Evolutionary conservation across 257 asterid genomes (phyloP).

Genomic region (Lavandula angustifolia): DNA sequence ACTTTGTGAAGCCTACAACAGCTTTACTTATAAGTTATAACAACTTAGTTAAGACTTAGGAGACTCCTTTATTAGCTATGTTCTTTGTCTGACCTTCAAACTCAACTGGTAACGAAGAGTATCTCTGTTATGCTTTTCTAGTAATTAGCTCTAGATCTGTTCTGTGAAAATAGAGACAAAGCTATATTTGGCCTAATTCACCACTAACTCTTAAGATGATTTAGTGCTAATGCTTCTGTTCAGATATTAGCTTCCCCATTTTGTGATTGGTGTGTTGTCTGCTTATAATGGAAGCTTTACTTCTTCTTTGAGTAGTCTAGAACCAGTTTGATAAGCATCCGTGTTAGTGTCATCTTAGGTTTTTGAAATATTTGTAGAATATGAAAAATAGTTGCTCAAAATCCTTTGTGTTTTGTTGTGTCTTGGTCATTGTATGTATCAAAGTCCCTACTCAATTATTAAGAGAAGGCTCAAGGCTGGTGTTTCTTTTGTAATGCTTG

Average conservation of each 20-base stretch:
- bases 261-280: too few species aligned
- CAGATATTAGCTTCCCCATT: background rate
- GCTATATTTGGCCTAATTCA: background rate
- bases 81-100: background rate
- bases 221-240: background rate
- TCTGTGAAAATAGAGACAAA: background rate
- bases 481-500: slow-evolving; percentile 11
- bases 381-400: background rate
- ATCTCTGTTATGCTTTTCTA: background rate
- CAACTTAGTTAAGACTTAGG: background rate
- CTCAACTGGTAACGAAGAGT: background rate
- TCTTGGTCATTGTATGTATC: background rate
- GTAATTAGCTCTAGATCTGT: background rate
- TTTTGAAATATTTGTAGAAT: background rate
- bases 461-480: background rate
- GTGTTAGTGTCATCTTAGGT: background rate
- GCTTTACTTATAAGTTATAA: background rate
- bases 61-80: background rate
- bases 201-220: background rate
- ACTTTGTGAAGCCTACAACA: background rate
- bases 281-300: background rate
- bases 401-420: background rate
- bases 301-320: background rate
- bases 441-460: background rate
- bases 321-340: background rate